Evolutionary conservation across 495 filamentous ascomycete genomes (phyloP), one percentile per base, ranked within the genome.

Genomic region (Hypoxylon rickii): DNA sequence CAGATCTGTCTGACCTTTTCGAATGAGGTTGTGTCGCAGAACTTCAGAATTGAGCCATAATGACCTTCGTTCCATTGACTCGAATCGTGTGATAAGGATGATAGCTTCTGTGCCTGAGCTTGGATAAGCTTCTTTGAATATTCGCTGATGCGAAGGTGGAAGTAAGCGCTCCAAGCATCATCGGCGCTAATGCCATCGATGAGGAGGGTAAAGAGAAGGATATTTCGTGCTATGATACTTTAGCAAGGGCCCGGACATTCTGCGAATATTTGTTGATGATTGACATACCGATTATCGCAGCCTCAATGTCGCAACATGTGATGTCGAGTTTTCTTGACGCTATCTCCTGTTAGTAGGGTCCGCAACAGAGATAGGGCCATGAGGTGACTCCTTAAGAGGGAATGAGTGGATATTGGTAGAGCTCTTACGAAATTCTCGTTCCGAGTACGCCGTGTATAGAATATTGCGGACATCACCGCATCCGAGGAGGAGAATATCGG

Each of bases 391-490:
- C n/a, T n/a, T n/a, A n/a, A n/a, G n/a, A n/a, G n/a, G n/a, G n/a
- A n/a, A n/a, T n/a, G n/a, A n/a, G n/a, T n/a, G n/a, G n/a, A n/a
- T n/a, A n/a, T n/a, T n/a, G n/a, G n/a, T n/a, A n/a, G n/a, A n/a
- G n/a, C n/a, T 29, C 61, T 38, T 51, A 51, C 67, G 55, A n/a
- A 55, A 46, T 17, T 22, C 61, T 50, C 53, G 17, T 20, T 70
- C 63, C 10, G 22, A 51, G 47, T 67, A 43, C 1, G 24, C n/a
- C 1, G 70, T 72, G 43, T 69, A 72, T 1, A 70, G 43, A 21
- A 70, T 69, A 33, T 63, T 70, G 3, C 64, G 56, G 29, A 68
- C 46, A 44, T 70, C 68, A 21, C 68, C 68, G 21, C 66, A 70
- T 7, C 63, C 68, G 1, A 72, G 61, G n/a, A 70, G 68, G 20